Evolutionary conservation across 441 rosid genomes (phyloP).

Genomic region (Croton setiger): DNA sequence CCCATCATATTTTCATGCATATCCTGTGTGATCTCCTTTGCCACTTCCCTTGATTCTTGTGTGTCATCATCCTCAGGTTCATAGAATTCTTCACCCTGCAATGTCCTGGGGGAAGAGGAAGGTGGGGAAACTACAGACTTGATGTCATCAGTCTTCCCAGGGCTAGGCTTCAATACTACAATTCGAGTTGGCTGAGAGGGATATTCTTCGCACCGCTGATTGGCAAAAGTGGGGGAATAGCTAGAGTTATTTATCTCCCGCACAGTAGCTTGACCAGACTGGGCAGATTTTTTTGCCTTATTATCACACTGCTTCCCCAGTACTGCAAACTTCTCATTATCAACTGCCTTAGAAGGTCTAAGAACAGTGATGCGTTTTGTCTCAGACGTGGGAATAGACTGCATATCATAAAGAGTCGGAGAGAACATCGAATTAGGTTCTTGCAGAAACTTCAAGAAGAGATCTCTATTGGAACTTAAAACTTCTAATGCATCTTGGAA

Average conservation of each 20-base stretch:
- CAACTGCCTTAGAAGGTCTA: conserved; percentile 69
- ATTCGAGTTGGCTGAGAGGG: conserved; percentile 71
- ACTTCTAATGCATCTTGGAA: conserved; percentile 86
- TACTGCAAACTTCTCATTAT: conserved; percentile 44
- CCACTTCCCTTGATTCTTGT: conserved; percentile 57
- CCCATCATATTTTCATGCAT: conserved; percentile 49
- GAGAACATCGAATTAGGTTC: conserved; percentile 74
- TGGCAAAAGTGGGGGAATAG: conserved; percentile 36
- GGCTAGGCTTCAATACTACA: conserved; percentile 87
- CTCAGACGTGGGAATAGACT: conserved; percentile 54
- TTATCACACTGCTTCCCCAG: conserved; percentile 45
- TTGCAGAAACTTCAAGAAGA: conserved; percentile 68
- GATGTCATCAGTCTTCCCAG: conserved; percentile 49
- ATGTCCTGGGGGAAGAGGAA: conserved; percentile 40
- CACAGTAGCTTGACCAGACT: conserved; percentile 38
- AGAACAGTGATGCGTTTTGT: conserved; percentile 87
- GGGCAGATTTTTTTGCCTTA: conserved; percentile 40
- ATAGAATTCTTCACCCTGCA: conserved; percentile 32
- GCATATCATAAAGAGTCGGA: conserved; percentile 47
- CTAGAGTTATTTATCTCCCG: conserved; percentile 42
- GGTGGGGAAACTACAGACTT: conserved; percentile 45
- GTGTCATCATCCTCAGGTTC: conserved; percentile 50
- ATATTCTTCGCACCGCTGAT: conserved; percentile 42
- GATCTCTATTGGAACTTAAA: conserved; percentile 72
- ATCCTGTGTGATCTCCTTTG: conserved; percentile 48